Evolutionary conservation across 2,329 filamentous ascomycete genomes (phyloP).

Genomic region (Phaeosphaeriaceae sp.): DNA sequence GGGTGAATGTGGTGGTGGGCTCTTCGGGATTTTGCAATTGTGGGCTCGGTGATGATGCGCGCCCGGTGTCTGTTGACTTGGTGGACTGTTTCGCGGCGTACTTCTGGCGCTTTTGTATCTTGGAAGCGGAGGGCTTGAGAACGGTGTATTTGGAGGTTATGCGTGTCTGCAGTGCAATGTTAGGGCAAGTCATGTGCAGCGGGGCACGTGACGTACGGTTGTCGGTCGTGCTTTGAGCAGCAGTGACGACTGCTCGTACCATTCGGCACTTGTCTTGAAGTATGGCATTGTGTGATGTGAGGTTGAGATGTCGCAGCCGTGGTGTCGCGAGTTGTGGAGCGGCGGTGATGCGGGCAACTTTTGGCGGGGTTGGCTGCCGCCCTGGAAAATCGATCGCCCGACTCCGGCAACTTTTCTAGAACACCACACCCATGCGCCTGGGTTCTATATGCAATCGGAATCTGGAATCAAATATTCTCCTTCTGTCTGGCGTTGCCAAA

Average conservation of each 20-base stretch:
- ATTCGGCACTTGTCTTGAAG: conserved; percentile 84
- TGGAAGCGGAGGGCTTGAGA: conserved; percentile 51
- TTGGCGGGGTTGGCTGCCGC: conserved; percentile 32
- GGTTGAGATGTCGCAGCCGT: conserved; percentile 15
- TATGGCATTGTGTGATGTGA: conserved; percentile 70
- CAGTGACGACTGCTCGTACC: conserved; percentile 85
- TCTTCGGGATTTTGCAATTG: conserved; percentile 34
- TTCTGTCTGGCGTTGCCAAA: too few relatives aligned
- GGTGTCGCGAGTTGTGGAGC: background rate
- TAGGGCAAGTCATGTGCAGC: conserved; percentile 19
- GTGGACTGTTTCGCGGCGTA: conserved; percentile 38
- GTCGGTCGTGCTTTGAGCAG: conserved; percentile 86
- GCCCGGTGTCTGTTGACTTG: conserved; percentile 31
- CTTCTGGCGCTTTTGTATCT: conserved; percentile 44
- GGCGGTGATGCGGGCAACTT: conserved; percentile 27
- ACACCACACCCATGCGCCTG: background rate
- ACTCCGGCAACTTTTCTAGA: conserved; percentile 1
- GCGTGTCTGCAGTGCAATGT: conserved; percentile 69
- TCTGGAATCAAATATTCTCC: background rate
- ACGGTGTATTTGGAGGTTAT: conserved; percentile 94
- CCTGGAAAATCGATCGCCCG: conserved; percentile 20
- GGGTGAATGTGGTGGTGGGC: conserved; percentile 69
- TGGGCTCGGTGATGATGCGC: conserved; percentile 40
- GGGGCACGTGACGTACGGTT: conserved; percentile 67
- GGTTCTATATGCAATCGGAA: background rate